Evolutionary conservation across 2,329 filamentous ascomycete species (phyloP).

Genomic region (Volutella citrinella): DNA sequence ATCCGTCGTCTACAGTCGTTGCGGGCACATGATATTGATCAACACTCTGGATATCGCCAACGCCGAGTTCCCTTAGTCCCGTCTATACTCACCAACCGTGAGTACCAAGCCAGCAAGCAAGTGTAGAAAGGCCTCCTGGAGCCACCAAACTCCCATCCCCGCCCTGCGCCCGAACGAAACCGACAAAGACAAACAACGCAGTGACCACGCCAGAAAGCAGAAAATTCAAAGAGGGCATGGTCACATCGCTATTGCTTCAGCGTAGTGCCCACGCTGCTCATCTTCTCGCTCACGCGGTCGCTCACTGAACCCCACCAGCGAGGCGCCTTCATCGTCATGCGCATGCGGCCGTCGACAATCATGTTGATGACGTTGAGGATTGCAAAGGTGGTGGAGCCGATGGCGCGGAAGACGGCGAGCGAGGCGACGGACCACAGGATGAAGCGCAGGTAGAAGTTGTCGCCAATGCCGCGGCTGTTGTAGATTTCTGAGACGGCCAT

Average conservation of each 20-base stretch:
- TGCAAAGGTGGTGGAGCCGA: slow-evolving; percentile 79
- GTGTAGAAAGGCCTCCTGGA: too few relatives aligned
- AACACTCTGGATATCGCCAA: too few relatives aligned
- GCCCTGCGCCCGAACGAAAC: too few relatives aligned
- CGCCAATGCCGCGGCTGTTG: slow-evolving; percentile 63
- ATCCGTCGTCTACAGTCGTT: too few relatives aligned
- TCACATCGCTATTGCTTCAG: too few relatives aligned
- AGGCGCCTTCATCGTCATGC: slow-evolving; percentile 53
- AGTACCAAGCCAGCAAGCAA: too few relatives aligned
- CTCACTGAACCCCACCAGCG: slow-evolving; percentile 46
- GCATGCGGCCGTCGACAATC: slow-evolving; percentile 79
- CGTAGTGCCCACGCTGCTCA: slow-evolving; percentile 48
- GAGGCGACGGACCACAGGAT: slow-evolving; percentile 89
- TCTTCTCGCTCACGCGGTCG: slow-evolving; percentile 43
- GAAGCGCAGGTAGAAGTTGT: slow-evolving; percentile 89
- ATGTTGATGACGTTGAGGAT: slow-evolving; percentile 81
- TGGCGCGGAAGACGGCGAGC: slow-evolving; percentile 81
- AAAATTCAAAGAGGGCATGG: too few relatives aligned
- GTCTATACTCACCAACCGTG: too few relatives aligned
- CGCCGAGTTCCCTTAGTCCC: too few relatives aligned
- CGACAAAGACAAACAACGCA: too few relatives aligned
- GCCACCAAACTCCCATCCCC: too few relatives aligned
- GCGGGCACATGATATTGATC: too few relatives aligned
- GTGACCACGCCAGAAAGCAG: slow-evolving; percentile 8
- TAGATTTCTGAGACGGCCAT: slow-evolving; percentile 93